Conservation (phyloP, 2,329 filamentous ascomycete genomes). For the Byssochlamys sp. region DNA sequence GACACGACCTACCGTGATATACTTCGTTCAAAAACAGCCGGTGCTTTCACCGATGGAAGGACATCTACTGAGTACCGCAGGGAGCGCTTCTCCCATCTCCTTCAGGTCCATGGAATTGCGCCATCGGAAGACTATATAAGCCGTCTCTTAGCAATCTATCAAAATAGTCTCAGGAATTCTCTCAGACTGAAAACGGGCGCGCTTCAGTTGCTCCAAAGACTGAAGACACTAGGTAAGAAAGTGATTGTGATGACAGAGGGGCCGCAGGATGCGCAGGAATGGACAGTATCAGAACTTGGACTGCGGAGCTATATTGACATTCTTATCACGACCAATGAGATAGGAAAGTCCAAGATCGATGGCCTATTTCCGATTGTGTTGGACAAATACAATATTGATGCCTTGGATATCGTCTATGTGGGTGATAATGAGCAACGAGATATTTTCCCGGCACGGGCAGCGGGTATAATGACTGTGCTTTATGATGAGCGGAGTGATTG, state of each 20-base stretch:
- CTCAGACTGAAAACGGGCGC: slow-evolving; percentile 32
- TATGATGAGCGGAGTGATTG: slow-evolving; percentile 10
- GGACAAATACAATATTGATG: slow-evolving; percentile 11
- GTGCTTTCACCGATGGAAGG: neutral
- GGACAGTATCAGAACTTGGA: slow-evolving; percentile 30
- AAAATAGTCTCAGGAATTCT: neutral
- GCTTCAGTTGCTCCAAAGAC: slow-evolving; percentile 20
- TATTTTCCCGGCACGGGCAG: slow-evolving; percentile 14
- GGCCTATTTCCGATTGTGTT: slow-evolving; percentile 20
- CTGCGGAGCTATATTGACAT: slow-evolving; percentile 18
- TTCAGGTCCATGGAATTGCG: too few relatives aligned
- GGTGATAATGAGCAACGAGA: slow-evolving; percentile 20
- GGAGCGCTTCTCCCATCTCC: too few relatives aligned
- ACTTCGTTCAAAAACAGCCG: neutral
- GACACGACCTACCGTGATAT: neutral
- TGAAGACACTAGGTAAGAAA: slow-evolving; percentile 30
- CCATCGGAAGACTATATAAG: too few relatives aligned
- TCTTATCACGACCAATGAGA: slow-evolving; percentile 25
- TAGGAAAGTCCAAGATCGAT: slow-evolving; percentile 23
- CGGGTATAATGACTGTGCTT: slow-evolving; percentile 16
- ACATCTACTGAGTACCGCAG: neutral
- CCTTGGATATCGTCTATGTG: slow-evolving; percentile 16
- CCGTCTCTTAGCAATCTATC: too few relatives aligned
- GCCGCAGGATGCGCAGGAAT: slow-evolving; percentile 39
- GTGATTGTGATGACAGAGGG: slow-evolving; percentile 40